Conservation (phyloP, 2,329 filamentous ascomycete genomes). For the Hypoxylon sp. region DNA sequence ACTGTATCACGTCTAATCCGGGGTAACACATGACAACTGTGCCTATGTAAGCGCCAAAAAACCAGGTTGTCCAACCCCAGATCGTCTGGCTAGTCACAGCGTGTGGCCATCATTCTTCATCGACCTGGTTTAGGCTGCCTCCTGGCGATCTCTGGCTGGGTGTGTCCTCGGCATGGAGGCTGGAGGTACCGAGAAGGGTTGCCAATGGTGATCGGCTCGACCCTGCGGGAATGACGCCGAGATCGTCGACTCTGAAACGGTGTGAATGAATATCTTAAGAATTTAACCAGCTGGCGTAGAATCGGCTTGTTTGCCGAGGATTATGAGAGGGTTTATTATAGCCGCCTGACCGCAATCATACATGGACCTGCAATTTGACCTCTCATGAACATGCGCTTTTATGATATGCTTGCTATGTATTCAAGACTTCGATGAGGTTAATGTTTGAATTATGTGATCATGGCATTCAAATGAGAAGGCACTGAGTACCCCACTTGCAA, state of each 20-base stretch:
- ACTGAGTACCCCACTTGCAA: not conserved
- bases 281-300: not conserved
- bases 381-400: conserved; percentile 12
- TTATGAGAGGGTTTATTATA: not conserved
- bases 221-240: conserved; percentile 27
- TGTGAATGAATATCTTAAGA: conserved; percentile 20
- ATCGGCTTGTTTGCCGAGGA: not conserved
- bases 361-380: not conserved
- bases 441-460: conserved; percentile 14
- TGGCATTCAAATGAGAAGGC: not conserved
- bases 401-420: not conserved
- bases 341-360: conserved; percentile 9
- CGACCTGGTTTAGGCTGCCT: conserved; percentile 2
- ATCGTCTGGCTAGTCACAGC: conserved; percentile 22
- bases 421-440: not conserved
- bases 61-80: conserved; percentile 11
- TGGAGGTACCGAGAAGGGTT: conserved; percentile 10
- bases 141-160: conserved; percentile 18
- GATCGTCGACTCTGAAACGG: conserved; percentile 42
- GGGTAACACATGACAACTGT: conserved; percentile 13
- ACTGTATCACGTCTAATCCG: conserved; percentile 12
- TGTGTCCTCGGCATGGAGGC: not conserved
- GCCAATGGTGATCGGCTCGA: conserved; percentile 18
- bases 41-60: conserved; percentile 16
- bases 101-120: conserved; percentile 11